Conservation (phyloP, 2,329 filamentous ascomycete genomes). For the Ceratocystis colombiana region DNA sequence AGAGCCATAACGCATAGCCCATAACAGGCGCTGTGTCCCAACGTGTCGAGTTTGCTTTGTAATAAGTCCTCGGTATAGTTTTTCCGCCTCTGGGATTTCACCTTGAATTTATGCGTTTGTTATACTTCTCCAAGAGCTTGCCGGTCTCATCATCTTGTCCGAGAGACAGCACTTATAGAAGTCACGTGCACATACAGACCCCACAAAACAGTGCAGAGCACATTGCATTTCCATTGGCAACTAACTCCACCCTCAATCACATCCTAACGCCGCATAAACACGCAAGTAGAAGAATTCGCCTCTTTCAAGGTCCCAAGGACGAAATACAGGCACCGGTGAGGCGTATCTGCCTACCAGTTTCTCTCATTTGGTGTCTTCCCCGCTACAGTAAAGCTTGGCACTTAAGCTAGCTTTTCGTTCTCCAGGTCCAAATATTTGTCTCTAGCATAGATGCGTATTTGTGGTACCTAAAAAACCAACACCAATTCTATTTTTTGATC, state of each 20-base stretch:
- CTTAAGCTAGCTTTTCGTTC: background rate
- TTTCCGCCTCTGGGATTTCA: no score
- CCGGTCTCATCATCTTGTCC: background rate
- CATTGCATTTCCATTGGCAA: conserved; percentile 13
- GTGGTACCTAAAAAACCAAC: background rate
- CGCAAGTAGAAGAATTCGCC: conserved; percentile 16
- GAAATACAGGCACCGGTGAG: background rate
- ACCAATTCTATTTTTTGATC: conserved; percentile 5
- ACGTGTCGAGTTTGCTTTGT: background rate
- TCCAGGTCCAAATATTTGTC: background rate
- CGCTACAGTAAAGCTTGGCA: background rate
- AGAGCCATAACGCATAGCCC: background rate
- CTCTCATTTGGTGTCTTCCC: background rate
- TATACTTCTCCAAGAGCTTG: background rate
- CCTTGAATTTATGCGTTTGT: background rate
- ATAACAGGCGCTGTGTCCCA: background rate
- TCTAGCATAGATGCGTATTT: background rate
- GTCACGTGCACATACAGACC: conserved; percentile 4
- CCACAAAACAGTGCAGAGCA: background rate
- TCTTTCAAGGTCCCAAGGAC: background rate
- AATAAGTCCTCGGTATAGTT: no score
- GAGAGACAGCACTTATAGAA: background rate
- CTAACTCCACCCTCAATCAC: conserved; percentile 18
- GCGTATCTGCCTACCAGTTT: background rate
- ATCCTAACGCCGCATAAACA: conserved; percentile 22